Conservation (phyloP, 257 asterid species). For the Solanum tacnaense region DNA sequence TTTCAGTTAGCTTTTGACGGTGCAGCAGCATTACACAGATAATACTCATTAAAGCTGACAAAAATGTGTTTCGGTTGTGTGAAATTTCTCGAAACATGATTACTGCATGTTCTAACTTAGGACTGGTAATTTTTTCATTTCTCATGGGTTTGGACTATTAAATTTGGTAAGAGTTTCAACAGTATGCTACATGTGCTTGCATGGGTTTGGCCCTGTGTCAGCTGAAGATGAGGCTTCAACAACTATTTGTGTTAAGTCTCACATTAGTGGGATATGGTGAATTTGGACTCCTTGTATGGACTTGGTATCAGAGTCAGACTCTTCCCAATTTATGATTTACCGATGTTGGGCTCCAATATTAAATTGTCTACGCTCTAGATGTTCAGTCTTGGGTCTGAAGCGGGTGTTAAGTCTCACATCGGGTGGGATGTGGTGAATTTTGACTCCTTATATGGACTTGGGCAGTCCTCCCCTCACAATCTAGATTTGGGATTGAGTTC, state of each 20-base stretch:
- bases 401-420: background rate
- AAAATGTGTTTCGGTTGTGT: background rate
- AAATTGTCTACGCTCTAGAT: background rate
- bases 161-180: background rate
- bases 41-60: background rate
- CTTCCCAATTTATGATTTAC: background rate
- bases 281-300: background rate
- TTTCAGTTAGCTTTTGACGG: background rate
- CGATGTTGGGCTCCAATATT: background rate
- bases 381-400: background rate
- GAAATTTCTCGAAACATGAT: background rate
- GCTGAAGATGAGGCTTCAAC: background rate
- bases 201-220: background rate
- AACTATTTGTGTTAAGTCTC: background rate
- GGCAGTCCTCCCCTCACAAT: background rate
- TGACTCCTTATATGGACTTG: background rate
- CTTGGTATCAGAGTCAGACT: background rate
- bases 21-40: background rate
- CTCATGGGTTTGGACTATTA: background rate
- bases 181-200: background rate
- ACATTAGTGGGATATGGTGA: background rate
- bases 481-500: too few relatives aligned
- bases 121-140: background rate
- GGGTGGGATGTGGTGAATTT: background rate
- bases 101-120: background rate